phyloP scores from a whole-genome alignment of 352 stramenopile genomes.

The Globisporangium canariense region DNA sequence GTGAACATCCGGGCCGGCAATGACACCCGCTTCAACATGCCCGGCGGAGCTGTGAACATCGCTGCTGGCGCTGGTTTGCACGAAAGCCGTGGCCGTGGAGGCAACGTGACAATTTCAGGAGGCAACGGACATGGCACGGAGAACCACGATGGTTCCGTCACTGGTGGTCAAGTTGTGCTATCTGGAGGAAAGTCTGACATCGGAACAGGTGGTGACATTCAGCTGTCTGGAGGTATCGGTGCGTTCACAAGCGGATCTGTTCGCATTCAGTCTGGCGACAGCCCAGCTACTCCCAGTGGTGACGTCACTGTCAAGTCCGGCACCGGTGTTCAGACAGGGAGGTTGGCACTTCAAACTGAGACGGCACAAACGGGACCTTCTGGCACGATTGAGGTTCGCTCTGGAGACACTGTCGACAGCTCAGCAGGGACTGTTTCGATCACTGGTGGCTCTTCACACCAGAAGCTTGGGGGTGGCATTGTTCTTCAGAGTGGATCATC shows the following conservation, averaged over 20 bases:
- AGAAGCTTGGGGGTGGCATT: constrained; percentile 32
- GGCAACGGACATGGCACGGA: constrained; percentile 61
- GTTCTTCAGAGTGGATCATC: constrained; percentile 34
- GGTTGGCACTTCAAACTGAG: constrained; percentile 33
- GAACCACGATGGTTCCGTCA: constrained; percentile 73
- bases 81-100: constrained; percentile 75
- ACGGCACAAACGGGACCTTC: constrained; percentile 20
- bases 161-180: constrained; percentile 66
- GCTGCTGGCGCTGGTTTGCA: constrained; percentile 66
- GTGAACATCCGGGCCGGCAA: constrained; percentile 61
- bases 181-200: constrained; percentile 56
- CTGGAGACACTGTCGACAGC: constrained; percentile 28
- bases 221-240: constrained; percentile 39
- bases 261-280: constrained; percentile 37
- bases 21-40: constrained; percentile 68
- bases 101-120: constrained; percentile 65
- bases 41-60: constrained; percentile 49
- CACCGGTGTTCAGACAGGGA: constrained; percentile 11
- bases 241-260: constrained; percentile 51
- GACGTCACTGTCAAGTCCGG: constrained; percentile 38
- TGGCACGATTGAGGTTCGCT: constrained; percentile 38
- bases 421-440: constrained; percentile 33
- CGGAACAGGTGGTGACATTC: constrained; percentile 61
- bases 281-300: constrained; percentile 42
- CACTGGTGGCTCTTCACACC: constrained; percentile 30